These are phyloP conservation scores for Candida neerlandica DNA, from an alignment of 1,139 yeast species.

Conservation along the genomic window DNA sequence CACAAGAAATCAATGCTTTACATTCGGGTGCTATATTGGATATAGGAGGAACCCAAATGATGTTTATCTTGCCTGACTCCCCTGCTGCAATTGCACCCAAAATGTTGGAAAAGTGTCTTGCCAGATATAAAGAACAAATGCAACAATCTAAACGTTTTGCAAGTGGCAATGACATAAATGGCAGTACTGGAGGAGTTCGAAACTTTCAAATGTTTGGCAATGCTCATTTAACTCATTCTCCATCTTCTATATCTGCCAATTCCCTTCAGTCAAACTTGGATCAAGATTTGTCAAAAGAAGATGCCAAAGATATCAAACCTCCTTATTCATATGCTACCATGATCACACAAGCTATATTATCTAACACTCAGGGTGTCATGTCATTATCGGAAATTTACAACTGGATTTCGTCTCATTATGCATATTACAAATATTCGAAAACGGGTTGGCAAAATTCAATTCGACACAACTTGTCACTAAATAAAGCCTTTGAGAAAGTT, in stretches of 20 bases:
- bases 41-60: constrained; percentile 98
- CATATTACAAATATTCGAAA: constrained; percentile 87
- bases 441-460: constrained; percentile 82
- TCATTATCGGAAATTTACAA: constrained; percentile 89
- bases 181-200: constrained; percentile 19
- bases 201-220: constrained; percentile 60
- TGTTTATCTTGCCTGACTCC: constrained; percentile 93
- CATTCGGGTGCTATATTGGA: constrained; percentile 88
- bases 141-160: constrained; percentile 7
- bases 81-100: constrained; percentile 65
- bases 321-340: constrained; percentile 97
- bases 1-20: constrained; percentile 54
- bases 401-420: constrained; percentile 86
- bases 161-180: constrained; percentile 13
- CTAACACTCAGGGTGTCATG: constrained; percentile 84
- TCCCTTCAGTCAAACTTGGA: constrained; percentile 52
- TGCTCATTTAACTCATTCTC: constrained; percentile 37
- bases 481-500: constrained; percentile 80
- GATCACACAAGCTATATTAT: constrained; percentile 95
- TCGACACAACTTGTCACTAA: constrained; percentile 59
- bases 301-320: constrained; percentile 90
- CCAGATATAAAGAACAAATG: constrained; percentile 30
- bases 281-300: constrained; percentile 84
- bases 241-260: constrained; percentile 43
- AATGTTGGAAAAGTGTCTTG: constrained; percentile 45